Evolutionary conservation across 1,284 basidiomycete genomes (phyloP).

Genomic region (Cutaneotrichosporon dermatis): DNA sequence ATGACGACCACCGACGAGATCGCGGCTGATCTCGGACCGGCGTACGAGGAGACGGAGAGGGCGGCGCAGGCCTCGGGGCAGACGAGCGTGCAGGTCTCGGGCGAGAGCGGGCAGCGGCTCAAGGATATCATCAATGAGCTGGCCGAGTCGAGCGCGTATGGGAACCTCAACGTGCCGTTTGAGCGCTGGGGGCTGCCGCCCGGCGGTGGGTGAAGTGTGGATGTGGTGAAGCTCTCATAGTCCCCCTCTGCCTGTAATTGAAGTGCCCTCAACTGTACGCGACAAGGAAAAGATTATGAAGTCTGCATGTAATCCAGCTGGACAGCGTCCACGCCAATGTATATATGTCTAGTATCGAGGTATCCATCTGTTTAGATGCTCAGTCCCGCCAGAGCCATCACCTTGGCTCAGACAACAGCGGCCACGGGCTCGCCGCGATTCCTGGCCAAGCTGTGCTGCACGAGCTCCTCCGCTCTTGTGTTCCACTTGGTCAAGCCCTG

Average conservation of each 20-base stretch:
- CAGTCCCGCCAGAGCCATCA: too few species aligned
- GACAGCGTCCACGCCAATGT: too few species aligned
- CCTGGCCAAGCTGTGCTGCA: neutral
- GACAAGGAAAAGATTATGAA: too few species aligned
- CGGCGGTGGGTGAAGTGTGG: too few species aligned
- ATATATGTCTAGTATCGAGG: too few species aligned
- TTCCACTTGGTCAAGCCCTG: neutral
- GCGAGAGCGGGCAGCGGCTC: neutral
- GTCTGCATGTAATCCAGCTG: too few species aligned
- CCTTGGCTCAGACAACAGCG: too few species aligned
- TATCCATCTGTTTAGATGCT: too few species aligned
- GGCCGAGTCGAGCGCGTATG: neutral
- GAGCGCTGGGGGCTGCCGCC: neutral
- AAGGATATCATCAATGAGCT: neutral
- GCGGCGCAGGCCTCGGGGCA: too few species aligned
- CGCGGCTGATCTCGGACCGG: neutral
- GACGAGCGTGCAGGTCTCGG: neutral
- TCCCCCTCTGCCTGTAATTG: too few species aligned
- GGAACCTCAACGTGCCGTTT: neutral
- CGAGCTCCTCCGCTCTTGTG: neutral
- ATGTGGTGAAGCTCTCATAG: too few species aligned
- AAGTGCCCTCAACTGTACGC: too few species aligned
- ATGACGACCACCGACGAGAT: neutral
- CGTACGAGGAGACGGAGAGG: neutral
- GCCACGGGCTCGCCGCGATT: neutral